phyloP scores from a whole-genome alignment of 495 filamentous ascomycete species.

The Neurospora terricola region DNA sequence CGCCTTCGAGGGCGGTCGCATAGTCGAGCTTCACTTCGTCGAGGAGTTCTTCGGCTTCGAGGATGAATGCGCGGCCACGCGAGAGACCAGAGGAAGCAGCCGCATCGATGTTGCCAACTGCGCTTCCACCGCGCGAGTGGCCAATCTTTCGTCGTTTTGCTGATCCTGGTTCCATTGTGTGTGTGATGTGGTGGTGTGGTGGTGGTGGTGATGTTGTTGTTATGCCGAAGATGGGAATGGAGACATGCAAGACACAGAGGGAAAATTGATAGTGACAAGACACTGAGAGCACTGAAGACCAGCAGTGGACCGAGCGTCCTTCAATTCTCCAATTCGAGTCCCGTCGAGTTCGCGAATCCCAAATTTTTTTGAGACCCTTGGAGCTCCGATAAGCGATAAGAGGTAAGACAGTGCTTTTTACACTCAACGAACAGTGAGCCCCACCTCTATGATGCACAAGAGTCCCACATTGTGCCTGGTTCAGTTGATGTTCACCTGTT shows the following conservation, averaged over 20 bases:
- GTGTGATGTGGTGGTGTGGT: not conserved
- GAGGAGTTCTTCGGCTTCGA: conserved; percentile 81
- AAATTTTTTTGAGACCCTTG: not conserved
- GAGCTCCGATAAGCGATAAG: not conserved
- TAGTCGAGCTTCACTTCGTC: conserved; percentile 58
- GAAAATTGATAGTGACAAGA: not conserved
- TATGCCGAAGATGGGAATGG: not conserved
- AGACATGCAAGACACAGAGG: not conserved
- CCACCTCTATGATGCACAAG: not conserved
- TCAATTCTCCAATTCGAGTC: not conserved
- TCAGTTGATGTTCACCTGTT: not conserved
- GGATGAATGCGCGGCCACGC: conserved; percentile 59
- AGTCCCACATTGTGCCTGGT: not conserved
- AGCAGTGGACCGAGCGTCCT: not conserved
- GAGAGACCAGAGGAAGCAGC: conserved; percentile 23
- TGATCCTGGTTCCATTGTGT: conserved; percentile 30
- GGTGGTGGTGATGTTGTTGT: not conserved
- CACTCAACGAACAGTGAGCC: not conserved
- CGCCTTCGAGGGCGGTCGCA: conserved; percentile 48
- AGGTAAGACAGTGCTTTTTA: not conserved
- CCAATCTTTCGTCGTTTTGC: conserved; percentile 43
- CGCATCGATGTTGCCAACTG: conserved; percentile 19
- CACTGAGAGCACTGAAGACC: not conserved
- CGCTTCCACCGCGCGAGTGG: conserved; percentile 17
- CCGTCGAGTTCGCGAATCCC: not conserved